Evolutionary conservation across 2,329 filamentous ascomycete genomes (phyloP), one percentile per base, ranked within the genome.

Genomic region (Neophaeococcomyces aloes): DNA sequence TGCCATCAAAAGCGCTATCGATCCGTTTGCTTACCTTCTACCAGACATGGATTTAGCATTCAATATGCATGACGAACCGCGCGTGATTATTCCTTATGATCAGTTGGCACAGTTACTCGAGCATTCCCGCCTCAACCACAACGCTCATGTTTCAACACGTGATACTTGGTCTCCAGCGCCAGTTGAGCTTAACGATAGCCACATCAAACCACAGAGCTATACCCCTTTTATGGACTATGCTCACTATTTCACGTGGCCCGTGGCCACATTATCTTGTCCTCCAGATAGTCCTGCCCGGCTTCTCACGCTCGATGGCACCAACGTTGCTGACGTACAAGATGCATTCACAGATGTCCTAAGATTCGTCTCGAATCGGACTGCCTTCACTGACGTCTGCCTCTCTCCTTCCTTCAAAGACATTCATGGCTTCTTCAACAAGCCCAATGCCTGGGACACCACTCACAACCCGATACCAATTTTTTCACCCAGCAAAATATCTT

Each of bases 41-140:
- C 91, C 91, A 1, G 86, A 94, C 60, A 94, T 98, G 88, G 89
- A 98, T 60, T 68, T 98, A 34, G 86, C 83, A 4, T 96, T 98
- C 69, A 98, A 98, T 63, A 75, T 86, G 35, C 87, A 95, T 61
- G 91, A 98, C 58, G 91, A 98, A 64, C 86, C 89, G 13, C 77
- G 91, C 30, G 86, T 98, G 1, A 74, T 94, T 2, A 74, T 96
- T 4, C 84, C 86, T 1, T 76, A 86, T 55, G 86, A 93, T 46
- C 85, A 94, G 59, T 72, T 96, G 43, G 68, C 74, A 4, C 72
- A 81, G 18, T 69, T 94, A 54, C 75, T 96, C 3, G 62, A 67
- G 14, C n/a, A n/a, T n/a, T n/a, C n/a, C n/a, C n/a, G n/a, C n/a
- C n/a, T n/a, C n/a, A n/a, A n/a, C n/a, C n/a, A n/a, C n/a, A n/a